Evolutionary conservation across 2,329 filamentous ascomycete species (phyloP).

Genomic region (Colletotrichum sp.): DNA sequence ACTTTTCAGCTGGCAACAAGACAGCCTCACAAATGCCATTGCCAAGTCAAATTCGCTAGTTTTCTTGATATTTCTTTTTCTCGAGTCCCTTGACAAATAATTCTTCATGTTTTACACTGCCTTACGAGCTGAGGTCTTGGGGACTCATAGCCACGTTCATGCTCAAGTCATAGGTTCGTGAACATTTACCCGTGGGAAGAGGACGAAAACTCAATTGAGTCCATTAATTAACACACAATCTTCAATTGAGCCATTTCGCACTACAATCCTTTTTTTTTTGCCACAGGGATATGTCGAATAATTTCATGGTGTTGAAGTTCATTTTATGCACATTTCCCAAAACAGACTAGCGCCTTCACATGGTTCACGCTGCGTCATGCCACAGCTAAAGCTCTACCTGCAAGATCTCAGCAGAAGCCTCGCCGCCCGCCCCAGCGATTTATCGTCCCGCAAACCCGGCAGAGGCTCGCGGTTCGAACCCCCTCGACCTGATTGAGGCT

Average conservation of each 20-base stretch:
- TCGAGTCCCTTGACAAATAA: not conserved
- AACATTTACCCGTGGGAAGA: not conserved
- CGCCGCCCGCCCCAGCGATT: not conserved
- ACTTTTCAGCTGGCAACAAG: not conserved
- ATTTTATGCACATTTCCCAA: not conserved
- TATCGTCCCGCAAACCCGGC: not conserved
- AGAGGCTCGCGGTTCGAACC: not conserved
- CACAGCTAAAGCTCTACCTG: conserved; percentile 2
- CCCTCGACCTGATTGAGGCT: not conserved
- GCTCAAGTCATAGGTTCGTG: not conserved
- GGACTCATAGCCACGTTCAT: not conserved
- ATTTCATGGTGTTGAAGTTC: not conserved
- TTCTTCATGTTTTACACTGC: not conserved
- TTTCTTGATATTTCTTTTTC: not conserved
- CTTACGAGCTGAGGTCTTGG: not conserved
- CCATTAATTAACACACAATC: not conserved
- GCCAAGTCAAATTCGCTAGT: not conserved
- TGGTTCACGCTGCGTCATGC: conserved; percentile 20
- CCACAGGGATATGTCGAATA: not conserved
- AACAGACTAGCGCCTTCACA: conserved; percentile 5
- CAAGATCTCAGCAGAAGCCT: conserved; percentile 11
- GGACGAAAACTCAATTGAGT: not conserved
- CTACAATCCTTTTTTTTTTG: not conserved
- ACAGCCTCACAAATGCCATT: not conserved
- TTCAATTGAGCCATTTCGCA: not conserved